phyloP scores from a whole-genome alignment of 2,329 filamentous ascomycete species.

The Chaetomiaceae sp. region DNA sequence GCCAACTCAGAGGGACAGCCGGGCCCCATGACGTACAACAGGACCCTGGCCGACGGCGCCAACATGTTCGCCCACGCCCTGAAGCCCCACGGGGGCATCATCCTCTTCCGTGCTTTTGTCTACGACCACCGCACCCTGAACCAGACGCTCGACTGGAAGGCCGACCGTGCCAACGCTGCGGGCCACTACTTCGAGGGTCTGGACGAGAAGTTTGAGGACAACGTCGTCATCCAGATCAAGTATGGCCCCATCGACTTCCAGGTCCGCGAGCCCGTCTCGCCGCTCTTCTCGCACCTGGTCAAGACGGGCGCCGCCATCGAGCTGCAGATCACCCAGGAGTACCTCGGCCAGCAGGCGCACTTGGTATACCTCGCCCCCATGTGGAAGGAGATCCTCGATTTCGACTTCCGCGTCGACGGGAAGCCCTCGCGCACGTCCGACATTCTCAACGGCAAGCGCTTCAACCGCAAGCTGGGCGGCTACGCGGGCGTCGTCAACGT shows the following conservation, averaged over 20 bases:
- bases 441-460: conserved; percentile 57
- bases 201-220: conserved; percentile 63
- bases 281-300: conserved; percentile 53
- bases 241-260: conserved; percentile 73
- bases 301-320: conserved; percentile 54
- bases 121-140: conserved; percentile 54
- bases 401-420: conserved; percentile 59
- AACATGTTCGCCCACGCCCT: conserved; percentile 62
- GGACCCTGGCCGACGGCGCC: conserved; percentile 63
- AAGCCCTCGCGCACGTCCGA: conserved; percentile 53
- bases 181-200: conserved; percentile 62
- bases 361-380: conserved; percentile 63
- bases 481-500: conserved; percentile 66
- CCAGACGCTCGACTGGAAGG: conserved; percentile 54
- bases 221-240: conserved; percentile 69
- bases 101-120: conserved; percentile 70
- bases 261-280: conserved; percentile 62
- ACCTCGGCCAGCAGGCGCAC: conserved; percentile 66
- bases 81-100: conserved; percentile 54
- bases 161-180: conserved; percentile 65
- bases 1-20: conserved; percentile 70
- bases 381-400: conserved; percentile 65
- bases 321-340: conserved; percentile 64
- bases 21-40: conserved; percentile 64
- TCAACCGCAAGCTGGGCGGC: conserved; percentile 54